These are phyloP conservation scores for Coriolopsis trogii DNA, from an alignment of 1,284 basidiomycete genomes.

Conservation along the genomic window DNA sequence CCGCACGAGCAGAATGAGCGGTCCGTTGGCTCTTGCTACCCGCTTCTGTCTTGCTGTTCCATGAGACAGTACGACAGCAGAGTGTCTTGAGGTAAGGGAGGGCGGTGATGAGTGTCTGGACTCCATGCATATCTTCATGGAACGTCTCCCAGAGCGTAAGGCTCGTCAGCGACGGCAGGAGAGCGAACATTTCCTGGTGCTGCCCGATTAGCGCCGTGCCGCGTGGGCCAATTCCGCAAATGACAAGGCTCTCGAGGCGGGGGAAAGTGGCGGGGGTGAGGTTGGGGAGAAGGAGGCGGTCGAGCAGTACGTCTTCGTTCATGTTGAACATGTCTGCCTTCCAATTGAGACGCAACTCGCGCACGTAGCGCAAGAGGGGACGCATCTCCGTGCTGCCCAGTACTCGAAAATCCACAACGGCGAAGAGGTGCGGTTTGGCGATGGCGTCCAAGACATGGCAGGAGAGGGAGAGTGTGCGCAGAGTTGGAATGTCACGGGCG, in stretches of 20 bases:
- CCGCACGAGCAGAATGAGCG: background rate
- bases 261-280: slow-evolving; percentile 5
- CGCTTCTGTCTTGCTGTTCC: slow-evolving; percentile 5
- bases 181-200: background rate
- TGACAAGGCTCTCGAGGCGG: slow-evolving; percentile 6
- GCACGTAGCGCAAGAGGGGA: slow-evolving; percentile 3
- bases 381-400: background rate
- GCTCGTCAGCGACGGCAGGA: slow-evolving; percentile 3
- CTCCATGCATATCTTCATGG: slow-evolving; percentile 9
- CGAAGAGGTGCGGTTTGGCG: slow-evolving; percentile 10
- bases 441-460: slow-evolving; percentile 6
- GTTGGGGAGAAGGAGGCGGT: slow-evolving; percentile 1
- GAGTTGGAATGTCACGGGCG: background rate
- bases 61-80: slow-evolving; percentile 8
- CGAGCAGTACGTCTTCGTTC: slow-evolving; percentile 6
- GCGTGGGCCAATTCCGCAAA: slow-evolving; percentile 10
- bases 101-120: slow-evolving; percentile 6
- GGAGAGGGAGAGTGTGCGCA: slow-evolving; percentile 7
- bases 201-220: slow-evolving; percentile 6
- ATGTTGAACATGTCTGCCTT: slow-evolving; percentile 12
- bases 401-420: slow-evolving; percentile 10
- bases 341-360: slow-evolving; percentile 13
- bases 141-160: slow-evolving; percentile 8
- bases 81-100: slow-evolving; percentile 12
- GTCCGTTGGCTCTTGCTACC: too few species aligned